These are phyloP conservation scores for Lactifluus subvellereus DNA, from an alignment of 768 basidiomycete genomes.

Conservation along the genomic window DNA sequence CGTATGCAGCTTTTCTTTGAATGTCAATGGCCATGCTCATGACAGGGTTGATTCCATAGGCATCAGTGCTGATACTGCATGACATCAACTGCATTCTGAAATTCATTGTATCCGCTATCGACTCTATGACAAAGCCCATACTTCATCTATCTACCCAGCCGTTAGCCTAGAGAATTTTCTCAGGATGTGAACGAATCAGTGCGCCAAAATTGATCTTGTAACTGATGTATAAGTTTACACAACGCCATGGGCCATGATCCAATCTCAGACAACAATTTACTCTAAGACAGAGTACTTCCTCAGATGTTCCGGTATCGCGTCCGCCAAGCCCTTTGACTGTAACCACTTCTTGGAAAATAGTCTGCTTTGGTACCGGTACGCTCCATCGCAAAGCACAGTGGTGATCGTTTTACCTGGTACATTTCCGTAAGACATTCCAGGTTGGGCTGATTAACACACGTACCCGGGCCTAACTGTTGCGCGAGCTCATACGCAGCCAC, in stretches of 20 bases:
- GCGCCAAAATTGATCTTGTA: not conserved
- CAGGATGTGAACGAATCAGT: not conserved
- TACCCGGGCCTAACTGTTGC: conserved; percentile 76
- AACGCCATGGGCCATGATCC: not conserved
- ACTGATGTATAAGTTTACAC: not conserved
- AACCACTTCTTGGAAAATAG: conserved; percentile 95
- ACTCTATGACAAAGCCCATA: no score
- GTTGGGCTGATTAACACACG: conserved; percentile 3
- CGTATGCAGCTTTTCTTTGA: no score
- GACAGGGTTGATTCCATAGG: no score
- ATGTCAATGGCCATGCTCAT: no score
- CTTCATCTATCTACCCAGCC: not conserved
- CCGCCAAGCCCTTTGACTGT: conserved; percentile 65
- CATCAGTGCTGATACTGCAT: no score
- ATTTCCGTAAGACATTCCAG: not conserved
- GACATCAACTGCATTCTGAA: no score
- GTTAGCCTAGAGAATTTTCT: not conserved
- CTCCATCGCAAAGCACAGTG: conserved; percentile 91
- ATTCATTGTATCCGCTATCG: no score
- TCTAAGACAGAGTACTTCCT: conserved; percentile 88
- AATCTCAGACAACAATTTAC: conserved; percentile 28
- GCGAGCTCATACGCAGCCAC: conserved; percentile 91
- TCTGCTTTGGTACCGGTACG: conserved; percentile 94
- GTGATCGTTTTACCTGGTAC: conserved; percentile 69
- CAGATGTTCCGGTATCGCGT: conserved; percentile 75